Conservation (phyloP, 75 land plant species). For the Pinus taeda region DNA sequence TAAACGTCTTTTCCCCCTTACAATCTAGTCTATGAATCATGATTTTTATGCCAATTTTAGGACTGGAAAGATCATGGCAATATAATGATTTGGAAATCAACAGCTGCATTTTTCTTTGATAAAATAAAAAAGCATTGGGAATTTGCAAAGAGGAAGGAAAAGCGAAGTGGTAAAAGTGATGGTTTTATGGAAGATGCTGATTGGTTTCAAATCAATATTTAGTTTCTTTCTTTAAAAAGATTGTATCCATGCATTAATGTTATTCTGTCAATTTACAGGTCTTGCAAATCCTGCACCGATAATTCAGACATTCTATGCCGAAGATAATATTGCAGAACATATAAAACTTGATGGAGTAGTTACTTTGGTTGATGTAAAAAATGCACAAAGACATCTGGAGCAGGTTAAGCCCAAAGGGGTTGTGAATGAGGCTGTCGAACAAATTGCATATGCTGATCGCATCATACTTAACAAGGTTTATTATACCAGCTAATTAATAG, state of each 20-base stretch:
- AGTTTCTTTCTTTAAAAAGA: neutral
- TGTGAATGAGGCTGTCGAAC: slow-evolving; percentile 98
- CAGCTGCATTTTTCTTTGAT: neutral
- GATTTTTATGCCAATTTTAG: too few species aligned
- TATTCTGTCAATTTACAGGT: slow-evolving; percentile 41
- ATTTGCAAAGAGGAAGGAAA: neutral
- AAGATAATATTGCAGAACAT: slow-evolving; percentile 78
- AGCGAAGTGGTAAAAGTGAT: neutral
- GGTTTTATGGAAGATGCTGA: neutral
- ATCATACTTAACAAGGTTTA: slow-evolving; percentile 95
- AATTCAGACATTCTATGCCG: slow-evolving; percentile 95
- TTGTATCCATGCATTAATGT: neutral
- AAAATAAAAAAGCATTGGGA: neutral
- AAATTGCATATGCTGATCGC: slow-evolving; percentile 99
- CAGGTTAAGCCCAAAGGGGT: slow-evolving; percentile 90
- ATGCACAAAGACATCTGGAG: slow-evolving; percentile 79
- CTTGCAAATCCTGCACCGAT: slow-evolving; percentile 98
- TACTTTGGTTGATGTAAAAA: slow-evolving; percentile 96
- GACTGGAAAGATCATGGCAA: neutral
- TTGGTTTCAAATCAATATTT: neutral
- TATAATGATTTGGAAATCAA: neutral
- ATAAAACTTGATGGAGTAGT: slow-evolving; percentile 98
- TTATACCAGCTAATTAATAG: neutral
- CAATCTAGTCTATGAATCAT: too few species aligned
- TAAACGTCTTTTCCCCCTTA: too few species aligned